A percentile compares a stretch with the other conserved stretches of the same genome.
phyloP scores from a whole-genome alignment of 2,329 filamentous ascomycete species.

The Fulvia fulva region DNA sequence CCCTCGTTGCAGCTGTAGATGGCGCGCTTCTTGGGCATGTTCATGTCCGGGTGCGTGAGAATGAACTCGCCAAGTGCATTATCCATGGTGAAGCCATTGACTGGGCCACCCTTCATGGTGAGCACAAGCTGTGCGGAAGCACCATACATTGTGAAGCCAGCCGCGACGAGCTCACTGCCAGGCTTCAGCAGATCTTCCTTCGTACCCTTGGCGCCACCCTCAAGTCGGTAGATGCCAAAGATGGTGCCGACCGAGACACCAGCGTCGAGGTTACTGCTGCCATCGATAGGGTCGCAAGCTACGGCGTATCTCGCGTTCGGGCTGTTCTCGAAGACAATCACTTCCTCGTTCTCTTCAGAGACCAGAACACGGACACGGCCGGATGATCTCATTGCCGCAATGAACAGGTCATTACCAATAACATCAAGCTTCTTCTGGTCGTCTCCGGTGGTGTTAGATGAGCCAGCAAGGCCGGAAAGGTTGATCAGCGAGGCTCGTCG shows the following conservation, averaged over 20 bases:
- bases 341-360: constrained; percentile 95
- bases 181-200: constrained; percentile 85
- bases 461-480: constrained; percentile 88
- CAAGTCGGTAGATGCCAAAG: constrained; percentile 88
- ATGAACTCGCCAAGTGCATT: constrained; percentile 98
- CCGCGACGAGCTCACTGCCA: constrained; percentile 84
- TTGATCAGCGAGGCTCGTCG: constrained; percentile 84
- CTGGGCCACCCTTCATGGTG: constrained; percentile 86
- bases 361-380: constrained; percentile 87
- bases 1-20: constrained; percentile 99
- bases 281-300: constrained; percentile 96
- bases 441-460: constrained; percentile 91
- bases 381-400: constrained; percentile 88
- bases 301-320: constrained; percentile 82
- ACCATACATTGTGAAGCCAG: constrained; percentile 99
- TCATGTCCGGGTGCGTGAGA: constrained; percentile 93
- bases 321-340: constrained; percentile 77
- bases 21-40: constrained; percentile 69
- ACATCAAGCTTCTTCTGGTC: constrained; percentile 99
- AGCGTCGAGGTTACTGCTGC: constrained; percentile 93
- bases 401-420: constrained; percentile 97
- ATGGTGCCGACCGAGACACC: constrained; percentile 98
- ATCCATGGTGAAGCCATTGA: constrained; percentile 98
- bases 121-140: constrained; percentile 94
- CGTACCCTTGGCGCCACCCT: constrained; percentile 67